Conservation (phyloP, 495 filamentous ascomycete species). For the Penicillium pancosmium region DNA sequence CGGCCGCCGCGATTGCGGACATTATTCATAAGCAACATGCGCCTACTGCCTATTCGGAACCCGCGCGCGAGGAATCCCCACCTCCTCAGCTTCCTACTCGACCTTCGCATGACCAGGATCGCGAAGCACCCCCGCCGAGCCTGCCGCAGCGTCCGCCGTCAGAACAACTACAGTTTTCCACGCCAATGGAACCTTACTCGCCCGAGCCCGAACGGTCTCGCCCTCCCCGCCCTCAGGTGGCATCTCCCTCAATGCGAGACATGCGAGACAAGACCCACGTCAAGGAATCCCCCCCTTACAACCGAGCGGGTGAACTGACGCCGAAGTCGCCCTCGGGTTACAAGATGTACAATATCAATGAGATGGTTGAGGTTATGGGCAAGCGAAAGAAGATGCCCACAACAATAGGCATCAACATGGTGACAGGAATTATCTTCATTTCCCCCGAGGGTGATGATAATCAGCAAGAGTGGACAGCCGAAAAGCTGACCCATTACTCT, state of each 20-base stretch:
- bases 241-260: slow-evolving; percentile 27
- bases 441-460: slow-evolving; percentile 87
- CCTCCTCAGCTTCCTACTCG: slow-evolving; percentile 46
- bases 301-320: slow-evolving; percentile 48
- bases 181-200: slow-evolving; percentile 54
- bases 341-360: slow-evolving; percentile 93
- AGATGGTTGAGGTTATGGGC: slow-evolving; percentile 92
- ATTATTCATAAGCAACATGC: slow-evolving; percentile 64
- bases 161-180: slow-evolving; percentile 47
- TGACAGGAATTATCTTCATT: slow-evolving; percentile 86
- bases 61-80: slow-evolving; percentile 38
- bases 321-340: slow-evolving; percentile 73
- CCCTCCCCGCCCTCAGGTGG: slow-evolving; percentile 28
- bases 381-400: slow-evolving; percentile 98
- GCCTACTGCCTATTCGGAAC: slow-evolving; percentile 28
- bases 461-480: slow-evolving; percentile 89
- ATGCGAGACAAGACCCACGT: slow-evolving; percentile 38
- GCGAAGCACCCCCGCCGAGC: slow-evolving; percentile 61
- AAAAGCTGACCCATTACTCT: slow-evolving; percentile 91
- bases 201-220: slow-evolving; percentile 36
- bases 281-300: slow-evolving; percentile 61
- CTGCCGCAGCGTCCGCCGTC: slow-evolving; percentile 73
- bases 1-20: slow-evolving; percentile 70
- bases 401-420: slow-evolving; percentile 85
- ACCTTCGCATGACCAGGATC: slow-evolving; percentile 50